Evolutionary conservation across 1,284 basidiomycete species (phyloP).

Genomic region (Rhodotorula sp.): DNA sequence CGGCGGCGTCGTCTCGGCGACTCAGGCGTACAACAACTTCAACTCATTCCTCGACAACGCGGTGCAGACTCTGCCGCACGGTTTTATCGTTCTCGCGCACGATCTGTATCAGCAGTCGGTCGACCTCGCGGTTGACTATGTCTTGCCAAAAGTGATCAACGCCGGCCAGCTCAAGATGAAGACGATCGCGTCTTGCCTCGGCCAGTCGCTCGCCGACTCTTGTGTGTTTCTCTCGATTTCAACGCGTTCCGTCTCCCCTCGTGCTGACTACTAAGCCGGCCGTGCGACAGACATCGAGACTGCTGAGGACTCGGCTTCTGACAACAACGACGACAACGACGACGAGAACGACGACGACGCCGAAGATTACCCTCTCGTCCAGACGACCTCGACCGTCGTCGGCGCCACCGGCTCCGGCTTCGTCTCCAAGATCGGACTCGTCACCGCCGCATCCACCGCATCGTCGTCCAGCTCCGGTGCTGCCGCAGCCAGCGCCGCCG

Average conservation of each 20-base stretch:
- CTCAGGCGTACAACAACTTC: slow-evolving; percentile 34
- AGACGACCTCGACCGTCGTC: slow-evolving; percentile 22
- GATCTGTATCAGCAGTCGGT: slow-evolving; percentile 59
- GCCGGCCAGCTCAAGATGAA: slow-evolving; percentile 60
- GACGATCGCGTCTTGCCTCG: slow-evolving; percentile 65
- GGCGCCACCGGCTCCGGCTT: slow-evolving; percentile 35
- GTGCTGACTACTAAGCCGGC: too few species aligned
- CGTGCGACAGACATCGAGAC: slow-evolving; percentile 34
- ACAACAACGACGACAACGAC: slow-evolving; percentile 3
- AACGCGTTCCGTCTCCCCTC: too few species aligned
- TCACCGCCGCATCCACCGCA: neutral
- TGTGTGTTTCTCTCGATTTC: slow-evolving; percentile 44
- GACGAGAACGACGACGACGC: neutral
- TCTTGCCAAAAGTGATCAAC: slow-evolving; percentile 61
- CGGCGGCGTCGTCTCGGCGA: slow-evolving; percentile 58
- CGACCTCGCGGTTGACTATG: slow-evolving; percentile 82
- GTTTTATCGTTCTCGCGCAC: slow-evolving; percentile 58
- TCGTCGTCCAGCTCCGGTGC: neutral
- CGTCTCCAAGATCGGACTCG: slow-evolving; percentile 13
- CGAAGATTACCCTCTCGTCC: slow-evolving; percentile 2
- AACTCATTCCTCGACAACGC: slow-evolving; percentile 27
- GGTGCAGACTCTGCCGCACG: slow-evolving; percentile 8
- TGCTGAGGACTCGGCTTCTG: neutral
- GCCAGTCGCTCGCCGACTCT: slow-evolving; percentile 58
- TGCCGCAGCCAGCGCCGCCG: neutral